A percentile compares a stretch with the other conserved stretches of the same genome.
phyloP scores from a whole-genome alignment of 441 rosid genomes.

The Oxalis stricta region DNA sequence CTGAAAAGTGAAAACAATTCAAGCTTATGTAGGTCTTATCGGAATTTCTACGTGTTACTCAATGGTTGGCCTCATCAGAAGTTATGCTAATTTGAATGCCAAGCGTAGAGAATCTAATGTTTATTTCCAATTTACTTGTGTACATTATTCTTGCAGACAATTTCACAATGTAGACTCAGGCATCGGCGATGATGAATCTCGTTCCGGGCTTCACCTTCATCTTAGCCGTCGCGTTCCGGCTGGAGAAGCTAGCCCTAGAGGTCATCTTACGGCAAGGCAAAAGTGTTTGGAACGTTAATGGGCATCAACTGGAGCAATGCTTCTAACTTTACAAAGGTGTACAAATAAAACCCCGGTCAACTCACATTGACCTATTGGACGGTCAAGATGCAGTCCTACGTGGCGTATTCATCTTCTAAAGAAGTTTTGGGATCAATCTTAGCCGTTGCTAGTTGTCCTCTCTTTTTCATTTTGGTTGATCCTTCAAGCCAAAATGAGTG shows the following conservation, averaged over 20 bases:
- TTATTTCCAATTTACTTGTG: too few relatives aligned
- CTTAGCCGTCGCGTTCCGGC: constrained; percentile 16
- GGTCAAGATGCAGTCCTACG: not conserved
- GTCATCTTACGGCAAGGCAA: constrained; percentile 35
- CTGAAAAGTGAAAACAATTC: not conserved
- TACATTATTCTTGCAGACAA: too few relatives aligned
- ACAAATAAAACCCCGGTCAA: constrained; percentile 27
- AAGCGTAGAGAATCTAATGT: too few relatives aligned
- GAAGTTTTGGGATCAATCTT: constrained; percentile 18
- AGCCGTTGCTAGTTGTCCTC: constrained; percentile 22
- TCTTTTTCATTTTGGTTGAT: constrained; percentile 33
- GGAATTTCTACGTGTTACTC: too few relatives aligned
- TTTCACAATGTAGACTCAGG: too few relatives aligned
- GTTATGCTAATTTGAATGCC: too few relatives aligned
- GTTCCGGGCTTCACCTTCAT: constrained; percentile 21
- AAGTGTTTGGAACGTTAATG: constrained; percentile 35
- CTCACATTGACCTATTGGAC: constrained; percentile 24
- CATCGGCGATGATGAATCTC: constrained; percentile 21
- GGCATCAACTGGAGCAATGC: constrained; percentile 59
- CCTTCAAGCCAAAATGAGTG: constrained; percentile 36
- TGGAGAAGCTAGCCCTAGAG: constrained; percentile 33
- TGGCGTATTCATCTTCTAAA: not conserved
- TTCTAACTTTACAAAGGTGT: constrained; percentile 45
- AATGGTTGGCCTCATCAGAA: too few relatives aligned
- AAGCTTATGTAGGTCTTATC: too few relatives aligned